phyloP scores from a whole-genome alignment of 2,329 filamentous ascomycete genomes.

The Pseudogymnoascus sp. region DNA sequence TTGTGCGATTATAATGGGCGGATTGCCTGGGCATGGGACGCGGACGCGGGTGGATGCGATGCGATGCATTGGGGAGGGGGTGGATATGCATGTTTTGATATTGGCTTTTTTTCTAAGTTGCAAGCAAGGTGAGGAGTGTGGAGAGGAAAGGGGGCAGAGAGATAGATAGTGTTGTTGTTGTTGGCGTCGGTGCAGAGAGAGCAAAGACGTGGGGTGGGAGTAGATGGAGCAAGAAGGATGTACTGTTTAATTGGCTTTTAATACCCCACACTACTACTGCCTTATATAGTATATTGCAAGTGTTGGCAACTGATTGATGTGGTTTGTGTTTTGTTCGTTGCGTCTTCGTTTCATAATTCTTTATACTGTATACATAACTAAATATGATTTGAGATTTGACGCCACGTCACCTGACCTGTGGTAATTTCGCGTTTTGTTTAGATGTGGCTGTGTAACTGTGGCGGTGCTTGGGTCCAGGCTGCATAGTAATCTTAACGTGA shows the following conservation, averaged over 20 bases:
- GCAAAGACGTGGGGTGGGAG: neutral
- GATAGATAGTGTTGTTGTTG: neutral
- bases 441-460: neutral
- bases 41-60: too few species aligned
- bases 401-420: neutral
- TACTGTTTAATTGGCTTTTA: slow-evolving; percentile 9
- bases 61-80: slow-evolving; percentile 6
- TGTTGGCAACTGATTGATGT: neutral
- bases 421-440: neutral
- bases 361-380: neutral
- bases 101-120: neutral
- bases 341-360: neutral
- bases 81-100: slow-evolving; percentile 7
- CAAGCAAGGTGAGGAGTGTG: neutral
- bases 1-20: slow-evolving; percentile 8
- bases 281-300: slow-evolving; percentile 10
- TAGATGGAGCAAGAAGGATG: slow-evolving; percentile 4
- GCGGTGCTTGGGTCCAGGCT: neutral
- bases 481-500: neutral
- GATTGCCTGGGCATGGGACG: slow-evolving; percentile 7
- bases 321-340: neutral
- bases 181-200: neutral
- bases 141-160: neutral
- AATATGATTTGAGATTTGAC: neutral
- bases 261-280: slow-evolving; percentile 7